Evolutionary conservation across 192 early-diverging fungal species (phyloP).

Genomic region (Gigaspora rosea): DNA sequence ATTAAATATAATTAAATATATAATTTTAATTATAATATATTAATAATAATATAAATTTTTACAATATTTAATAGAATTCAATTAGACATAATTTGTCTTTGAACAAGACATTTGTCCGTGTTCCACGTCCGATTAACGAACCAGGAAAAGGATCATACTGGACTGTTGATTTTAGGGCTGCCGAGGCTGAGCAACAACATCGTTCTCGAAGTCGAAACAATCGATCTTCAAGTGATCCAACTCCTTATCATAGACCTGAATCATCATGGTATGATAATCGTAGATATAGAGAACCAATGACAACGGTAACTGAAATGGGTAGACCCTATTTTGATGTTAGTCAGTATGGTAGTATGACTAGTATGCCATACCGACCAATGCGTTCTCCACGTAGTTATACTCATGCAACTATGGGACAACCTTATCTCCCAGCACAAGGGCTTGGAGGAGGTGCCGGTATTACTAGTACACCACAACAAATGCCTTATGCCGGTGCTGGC

Average conservation of each 20-base stretch:
- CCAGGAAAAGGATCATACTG: slow-evolving; percentile 88
- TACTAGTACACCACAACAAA: slow-evolving; percentile 18
- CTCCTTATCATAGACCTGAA: slow-evolving; percentile 16
- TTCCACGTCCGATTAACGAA: slow-evolving; percentile 76
- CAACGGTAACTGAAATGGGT: slow-evolving; percentile 21
- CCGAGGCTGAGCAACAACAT: slow-evolving; percentile 33
- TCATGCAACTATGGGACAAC: slow-evolving; percentile 1
- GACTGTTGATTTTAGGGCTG: slow-evolving; percentile 61
- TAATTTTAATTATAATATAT: neutral
- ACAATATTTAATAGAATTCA: slow-evolving; percentile 78
- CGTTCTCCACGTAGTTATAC: slow-evolving; percentile 1
- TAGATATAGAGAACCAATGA: slow-evolving; percentile 27
- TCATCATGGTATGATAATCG: slow-evolving; percentile 12
- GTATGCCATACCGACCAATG: neutral
- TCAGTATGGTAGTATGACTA: slow-evolving; percentile 11
- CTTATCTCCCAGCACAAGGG: slow-evolving; percentile 26
- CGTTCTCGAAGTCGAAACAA: slow-evolving; percentile 32
- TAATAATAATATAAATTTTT: no score
- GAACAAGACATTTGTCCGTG: slow-evolving; percentile 79
- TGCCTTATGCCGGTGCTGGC: slow-evolving; percentile 32
- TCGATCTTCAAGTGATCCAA: slow-evolving; percentile 29
- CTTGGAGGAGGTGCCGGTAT: slow-evolving; percentile 13
- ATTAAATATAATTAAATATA: no score
- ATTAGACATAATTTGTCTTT: slow-evolving; percentile 83
- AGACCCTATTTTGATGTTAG: slow-evolving; percentile 1